Evolutionary conservation across 169 alveolate species (phyloP).

Genomic region (Babesia caballi): DNA sequence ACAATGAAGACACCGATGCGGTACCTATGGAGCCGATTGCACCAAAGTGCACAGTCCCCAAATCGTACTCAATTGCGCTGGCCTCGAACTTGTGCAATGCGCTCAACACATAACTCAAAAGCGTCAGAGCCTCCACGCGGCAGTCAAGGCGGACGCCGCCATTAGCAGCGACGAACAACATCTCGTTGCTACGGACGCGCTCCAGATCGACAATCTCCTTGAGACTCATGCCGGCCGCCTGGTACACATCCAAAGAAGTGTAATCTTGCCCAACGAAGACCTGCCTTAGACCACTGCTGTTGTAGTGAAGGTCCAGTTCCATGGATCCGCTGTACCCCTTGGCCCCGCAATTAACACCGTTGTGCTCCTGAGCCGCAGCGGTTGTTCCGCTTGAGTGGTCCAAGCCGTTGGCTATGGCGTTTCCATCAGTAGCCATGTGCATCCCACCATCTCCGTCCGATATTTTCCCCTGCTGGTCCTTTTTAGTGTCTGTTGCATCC

Average conservation of each 20-base stretch:
- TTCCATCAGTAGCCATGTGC: neutral
- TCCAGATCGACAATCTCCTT: neutral
- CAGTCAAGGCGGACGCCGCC: constrained; percentile 10
- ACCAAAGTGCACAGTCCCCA: constrained; percentile 46
- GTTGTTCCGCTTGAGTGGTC: neutral
- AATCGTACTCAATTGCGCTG: constrained; percentile 36
- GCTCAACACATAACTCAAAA: constrained; percentile 14
- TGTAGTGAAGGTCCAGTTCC: neutral
- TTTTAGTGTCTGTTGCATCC: constrained; percentile 2
- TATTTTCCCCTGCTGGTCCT: neutral
- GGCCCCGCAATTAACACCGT: too few relatives aligned
- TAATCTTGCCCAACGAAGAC: constrained; percentile 19
- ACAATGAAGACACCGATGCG: neutral
- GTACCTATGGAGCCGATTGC: constrained; percentile 37
- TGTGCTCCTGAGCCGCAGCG: neutral
- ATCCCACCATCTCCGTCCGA: too few relatives aligned
- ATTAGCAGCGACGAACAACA: constrained; percentile 34
- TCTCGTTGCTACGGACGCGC: constrained; percentile 13
- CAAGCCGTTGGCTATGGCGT: neutral
- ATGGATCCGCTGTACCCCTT: neutral
- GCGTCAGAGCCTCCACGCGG: constrained; percentile 49
- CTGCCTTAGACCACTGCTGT: neutral
- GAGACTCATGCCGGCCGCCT: neutral
- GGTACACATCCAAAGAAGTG: neutral
- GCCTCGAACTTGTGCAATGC: constrained; percentile 58